Evolutionary conservation across 2,329 filamentous ascomycete genomes (phyloP).

Genomic region (Aaosphaeria arxii): DNA sequence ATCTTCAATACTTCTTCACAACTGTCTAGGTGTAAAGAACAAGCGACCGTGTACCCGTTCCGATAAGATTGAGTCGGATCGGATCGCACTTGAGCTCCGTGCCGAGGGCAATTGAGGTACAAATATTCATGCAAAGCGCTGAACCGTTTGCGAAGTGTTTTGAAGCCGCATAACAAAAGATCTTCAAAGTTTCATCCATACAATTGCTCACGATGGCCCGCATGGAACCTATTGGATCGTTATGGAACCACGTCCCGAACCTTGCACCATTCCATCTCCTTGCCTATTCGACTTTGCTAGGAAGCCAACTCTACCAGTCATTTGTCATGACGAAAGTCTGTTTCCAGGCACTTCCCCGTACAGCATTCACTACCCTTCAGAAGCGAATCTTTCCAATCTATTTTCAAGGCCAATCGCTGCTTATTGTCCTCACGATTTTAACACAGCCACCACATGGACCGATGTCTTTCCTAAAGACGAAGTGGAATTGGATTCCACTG

Average conservation of each 20-base stretch:
- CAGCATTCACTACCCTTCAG: constrained; percentile 39
- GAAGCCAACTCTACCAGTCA: constrained; percentile 39
- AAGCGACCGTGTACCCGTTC: too few relatives aligned
- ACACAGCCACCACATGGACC: constrained; percentile 35
- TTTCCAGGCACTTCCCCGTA: constrained; percentile 32
- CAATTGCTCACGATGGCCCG: too few relatives aligned
- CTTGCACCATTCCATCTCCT: constrained; percentile 30
- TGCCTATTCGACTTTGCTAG: constrained; percentile 39
- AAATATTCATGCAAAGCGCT: too few relatives aligned
- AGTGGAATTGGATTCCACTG: constrained; percentile 23
- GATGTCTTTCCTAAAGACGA: constrained; percentile 18
- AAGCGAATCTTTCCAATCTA: constrained; percentile 42
- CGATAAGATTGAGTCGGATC: too few relatives aligned
- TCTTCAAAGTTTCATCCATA: too few relatives aligned
- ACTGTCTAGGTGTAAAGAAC: too few relatives aligned
- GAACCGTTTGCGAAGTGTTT: too few relatives aligned
- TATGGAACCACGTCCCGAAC: background rate
- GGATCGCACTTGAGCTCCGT: too few relatives aligned
- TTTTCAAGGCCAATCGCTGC: constrained; percentile 35
- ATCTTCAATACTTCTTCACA: too few relatives aligned
- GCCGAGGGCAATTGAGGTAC: too few relatives aligned
- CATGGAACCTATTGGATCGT: background rate
- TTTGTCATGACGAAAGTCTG: constrained; percentile 43
- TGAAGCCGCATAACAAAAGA: too few relatives aligned
- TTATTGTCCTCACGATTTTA: constrained; percentile 31